Percentiles rank a stretch among this genome's conserved stretches.
phyloP scores from a whole-genome alignment of 345 rosid species.

The Boechera stricta region DNA sequence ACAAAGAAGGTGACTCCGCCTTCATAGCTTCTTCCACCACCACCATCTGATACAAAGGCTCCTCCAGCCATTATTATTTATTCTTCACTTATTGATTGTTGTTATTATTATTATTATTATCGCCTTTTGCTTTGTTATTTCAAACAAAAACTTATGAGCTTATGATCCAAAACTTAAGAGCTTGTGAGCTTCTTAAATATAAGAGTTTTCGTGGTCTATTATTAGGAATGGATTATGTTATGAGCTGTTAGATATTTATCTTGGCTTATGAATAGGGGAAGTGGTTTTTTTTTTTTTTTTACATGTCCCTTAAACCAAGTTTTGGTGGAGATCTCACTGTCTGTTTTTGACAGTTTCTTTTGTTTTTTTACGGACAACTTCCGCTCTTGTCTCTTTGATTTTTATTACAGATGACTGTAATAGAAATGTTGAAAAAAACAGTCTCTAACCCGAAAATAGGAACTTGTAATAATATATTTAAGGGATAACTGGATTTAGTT shows the following conservation, averaged over 20 bases:
- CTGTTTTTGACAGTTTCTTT: slow-evolving; percentile 32
- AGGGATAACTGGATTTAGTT: not conserved
- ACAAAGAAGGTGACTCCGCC: slow-evolving; percentile 57
- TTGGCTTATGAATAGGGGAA: slow-evolving; percentile 37
- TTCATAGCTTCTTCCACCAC: slow-evolving; percentile 45
- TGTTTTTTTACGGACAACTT: slow-evolving; percentile 30
- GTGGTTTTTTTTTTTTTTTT: slow-evolving; percentile 12
- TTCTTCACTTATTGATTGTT: slow-evolving; percentile 28
- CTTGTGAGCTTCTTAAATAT: slow-evolving; percentile 37
- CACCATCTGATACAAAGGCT: slow-evolving; percentile 47
- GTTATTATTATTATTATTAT: not conserved
- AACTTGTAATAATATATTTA: slow-evolving; percentile 20
- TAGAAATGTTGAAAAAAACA: not conserved
- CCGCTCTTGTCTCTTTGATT: not conserved
- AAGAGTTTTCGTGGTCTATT: slow-evolving; percentile 23
- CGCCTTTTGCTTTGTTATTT: slow-evolving; percentile 31
- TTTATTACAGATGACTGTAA: slow-evolving; percentile 30
- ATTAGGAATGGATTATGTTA: slow-evolving; percentile 24
- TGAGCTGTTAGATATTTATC: slow-evolving; percentile 16
- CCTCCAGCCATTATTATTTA: slow-evolving; percentile 59
- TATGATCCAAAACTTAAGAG: slow-evolving; percentile 28
- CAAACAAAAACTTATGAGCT: slow-evolving; percentile 23
- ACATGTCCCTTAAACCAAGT: slow-evolving; percentile 38
- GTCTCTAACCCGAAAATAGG: slow-evolving; percentile 1
- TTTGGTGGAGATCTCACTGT: slow-evolving; percentile 44